Base-by-base conservation (phyloP, 345 rosid species). In the Bretschneidera sinensis region DNA sequence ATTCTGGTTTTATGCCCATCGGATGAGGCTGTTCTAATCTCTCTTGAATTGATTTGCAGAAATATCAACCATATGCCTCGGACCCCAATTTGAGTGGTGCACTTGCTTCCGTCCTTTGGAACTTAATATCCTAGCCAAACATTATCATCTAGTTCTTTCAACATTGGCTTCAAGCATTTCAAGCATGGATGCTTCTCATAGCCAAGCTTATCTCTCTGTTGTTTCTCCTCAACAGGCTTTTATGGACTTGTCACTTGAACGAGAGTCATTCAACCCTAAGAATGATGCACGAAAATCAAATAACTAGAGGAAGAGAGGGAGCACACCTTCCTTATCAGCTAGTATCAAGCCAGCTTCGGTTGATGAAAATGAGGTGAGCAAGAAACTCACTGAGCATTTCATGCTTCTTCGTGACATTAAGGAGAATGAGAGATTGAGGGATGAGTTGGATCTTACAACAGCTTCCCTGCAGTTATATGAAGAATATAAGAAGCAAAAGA, bases 11-110 rank as follows among this genome's bases (percentile, higher is more conserved):
- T 39, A 13, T 31, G 35, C 35, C 35, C 35, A 4, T 31, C 9
- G 35, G 35, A 31, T 31, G 35, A 31, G 6, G 35, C 6, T 31
- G 4, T 9, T 9, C 35, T 4, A 31, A 4, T 39, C 15, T 39
- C 15, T 17, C n/a, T 16, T 54, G 16, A 21, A 1, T 25, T 54
- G 3, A 9, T 17, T 1, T 69, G 76, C 92, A 91, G 97, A 86
- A 80, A 72, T 88, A 85, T 69, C 91, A 91, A 68, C 97, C 97
- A 28, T 82, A 81, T 67, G 95, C 89, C 0, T 45, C 70, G 13
- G 95, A 94, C 54, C 99, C 97, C 20, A 95, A 81, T 71, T 71
- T 88, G 71, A 95, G 96, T 43, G 96, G 99, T 4, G 99, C 97
- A 6, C 85, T 92, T 48, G 88, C 96, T 68, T 81, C 97, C 0